phyloP scores from a whole-genome alignment of 2,329 filamentous ascomycete species.

The Cladosporium velox region DNA sequence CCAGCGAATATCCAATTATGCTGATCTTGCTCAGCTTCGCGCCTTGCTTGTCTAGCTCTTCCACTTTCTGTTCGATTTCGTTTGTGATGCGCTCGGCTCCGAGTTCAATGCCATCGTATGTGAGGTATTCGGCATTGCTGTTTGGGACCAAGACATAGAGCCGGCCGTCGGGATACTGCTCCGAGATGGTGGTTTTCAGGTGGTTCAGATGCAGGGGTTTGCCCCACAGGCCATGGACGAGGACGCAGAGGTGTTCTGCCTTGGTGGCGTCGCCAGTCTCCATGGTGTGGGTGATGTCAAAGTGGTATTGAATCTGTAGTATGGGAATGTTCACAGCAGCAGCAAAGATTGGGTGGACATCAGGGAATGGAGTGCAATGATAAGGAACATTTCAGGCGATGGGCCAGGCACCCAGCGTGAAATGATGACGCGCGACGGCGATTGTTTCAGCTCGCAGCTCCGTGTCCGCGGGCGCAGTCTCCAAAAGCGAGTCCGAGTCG shows the following conservation, averaged over 20 bases:
- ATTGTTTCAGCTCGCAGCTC: background rate
- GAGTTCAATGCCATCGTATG: slow-evolving; percentile 68
- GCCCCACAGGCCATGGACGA: slow-evolving; percentile 80
- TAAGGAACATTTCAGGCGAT: background rate
- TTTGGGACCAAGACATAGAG: slow-evolving; percentile 72
- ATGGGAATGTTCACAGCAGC: background rate
- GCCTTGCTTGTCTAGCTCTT: slow-evolving; percentile 59
- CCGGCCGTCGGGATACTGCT: slow-evolving; percentile 61
- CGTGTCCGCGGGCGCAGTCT: background rate
- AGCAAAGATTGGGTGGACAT: background rate
- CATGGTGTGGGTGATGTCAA: slow-evolving; percentile 3
- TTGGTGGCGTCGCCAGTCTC: slow-evolving; percentile 17
- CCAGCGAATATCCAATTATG: slow-evolving; percentile 85
- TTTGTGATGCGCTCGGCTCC: slow-evolving; percentile 66
- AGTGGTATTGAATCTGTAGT: background rate
- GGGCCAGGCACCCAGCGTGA: slow-evolving; percentile 1
- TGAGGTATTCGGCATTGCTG: slow-evolving; percentile 70
- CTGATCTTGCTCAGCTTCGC: slow-evolving; percentile 79
- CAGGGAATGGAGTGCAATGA: background rate
- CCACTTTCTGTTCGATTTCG: slow-evolving; percentile 63
- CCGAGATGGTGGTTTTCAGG: slow-evolving; percentile 66
- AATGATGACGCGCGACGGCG: slow-evolving; percentile 7
- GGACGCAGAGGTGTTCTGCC: slow-evolving; percentile 68
- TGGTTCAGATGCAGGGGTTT: slow-evolving; percentile 72
- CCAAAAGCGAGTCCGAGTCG: background rate